A percentile compares a stretch with the other conserved stretches of the same genome.
Evolutionary conservation across 1,284 basidiomycete species (phyloP).

Genomic region (Termitomyces sp.): DNA sequence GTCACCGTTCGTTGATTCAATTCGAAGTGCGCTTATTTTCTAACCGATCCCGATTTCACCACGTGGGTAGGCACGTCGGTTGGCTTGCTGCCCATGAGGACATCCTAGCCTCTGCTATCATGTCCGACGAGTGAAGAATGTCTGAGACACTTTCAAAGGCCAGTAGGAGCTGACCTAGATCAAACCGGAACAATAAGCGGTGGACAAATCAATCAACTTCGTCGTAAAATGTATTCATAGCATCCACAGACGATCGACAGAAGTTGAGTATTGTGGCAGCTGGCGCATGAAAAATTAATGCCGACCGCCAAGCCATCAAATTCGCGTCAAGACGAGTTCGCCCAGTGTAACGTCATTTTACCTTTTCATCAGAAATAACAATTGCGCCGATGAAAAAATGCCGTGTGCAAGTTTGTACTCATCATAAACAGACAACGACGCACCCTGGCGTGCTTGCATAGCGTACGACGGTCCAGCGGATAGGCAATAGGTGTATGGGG

Average conservation of each 20-base stretch:
- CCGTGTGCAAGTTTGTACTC: too few relatives aligned
- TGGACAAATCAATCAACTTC: neutral
- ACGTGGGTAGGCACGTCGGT: slow-evolving; percentile 10
- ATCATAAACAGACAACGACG: too few relatives aligned
- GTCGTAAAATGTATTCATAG: neutral
- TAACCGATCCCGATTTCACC: slow-evolving; percentile 1
- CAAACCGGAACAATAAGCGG: neutral
- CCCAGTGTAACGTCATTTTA: too few relatives aligned
- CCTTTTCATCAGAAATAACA: neutral
- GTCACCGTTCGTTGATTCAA: neutral
- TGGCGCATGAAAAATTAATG: neutral
- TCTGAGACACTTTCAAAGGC: neutral
- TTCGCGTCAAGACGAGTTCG: neutral
- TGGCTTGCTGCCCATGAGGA: neutral
- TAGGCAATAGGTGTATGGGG: too few relatives aligned
- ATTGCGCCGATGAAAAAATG: neutral
- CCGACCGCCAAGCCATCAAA: neutral
- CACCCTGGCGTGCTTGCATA: too few relatives aligned
- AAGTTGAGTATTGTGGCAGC: neutral
- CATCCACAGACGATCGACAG: neutral
- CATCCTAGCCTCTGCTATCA: neutral
- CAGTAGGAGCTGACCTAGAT: neutral
- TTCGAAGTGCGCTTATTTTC: neutral
- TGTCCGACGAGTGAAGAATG: neutral
- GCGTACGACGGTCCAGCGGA: too few relatives aligned